Evolutionary conservation across 1,139 yeast genomes (phyloP), one percentile per base, ranked within the genome.

Genomic region (Pneumocystis murina): DNA sequence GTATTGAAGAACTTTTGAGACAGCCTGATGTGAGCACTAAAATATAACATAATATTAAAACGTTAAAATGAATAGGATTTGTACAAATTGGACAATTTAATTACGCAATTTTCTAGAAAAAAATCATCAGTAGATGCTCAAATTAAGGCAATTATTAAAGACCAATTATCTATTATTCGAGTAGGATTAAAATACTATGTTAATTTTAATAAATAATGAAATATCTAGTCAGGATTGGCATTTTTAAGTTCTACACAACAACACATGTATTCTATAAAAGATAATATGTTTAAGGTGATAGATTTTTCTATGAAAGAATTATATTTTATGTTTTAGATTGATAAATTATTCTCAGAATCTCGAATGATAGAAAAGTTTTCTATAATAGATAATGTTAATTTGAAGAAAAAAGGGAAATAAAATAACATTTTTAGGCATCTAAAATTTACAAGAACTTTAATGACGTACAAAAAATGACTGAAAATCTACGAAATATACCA

Each of bases 71-170:
- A 65, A 3, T 68, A 68, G 68, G 87, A 85, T 68, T 77, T 86
- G 65, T 82, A 78, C 62, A 84, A 84, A 70, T 79, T 84, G 14
- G 74, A 78, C 10, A 73, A 77, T 0, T 75, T 85, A 57, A 80
- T 82, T 66, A 84, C 81, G 68, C 87, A 84, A 69, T 78, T 88
- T 64, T 70, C 75, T 59, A 82, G 87, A 67, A 94, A 88, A 71
- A 86, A 86, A 72, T 79, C 86, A 0, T 80, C 86, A 0, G 75
- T 87, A n/a, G 95, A 88, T 69, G 77, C 82, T 64, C 87, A 86
- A 71, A 77, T 88, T 65, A 82, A 82, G 69, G 77, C 84, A 57
- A 84, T 84, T 59, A 83, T 87, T 2, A 82, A 82, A 69, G 74
- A 78, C 3, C 90, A 85, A 69, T 79, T 84, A 64, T 82, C 82